Evolutionary conservation across 2,329 filamentous ascomycete genomes (phyloP), one percentile per base, ranked within the genome.

Genomic region (Triangularia setosa): DNA sequence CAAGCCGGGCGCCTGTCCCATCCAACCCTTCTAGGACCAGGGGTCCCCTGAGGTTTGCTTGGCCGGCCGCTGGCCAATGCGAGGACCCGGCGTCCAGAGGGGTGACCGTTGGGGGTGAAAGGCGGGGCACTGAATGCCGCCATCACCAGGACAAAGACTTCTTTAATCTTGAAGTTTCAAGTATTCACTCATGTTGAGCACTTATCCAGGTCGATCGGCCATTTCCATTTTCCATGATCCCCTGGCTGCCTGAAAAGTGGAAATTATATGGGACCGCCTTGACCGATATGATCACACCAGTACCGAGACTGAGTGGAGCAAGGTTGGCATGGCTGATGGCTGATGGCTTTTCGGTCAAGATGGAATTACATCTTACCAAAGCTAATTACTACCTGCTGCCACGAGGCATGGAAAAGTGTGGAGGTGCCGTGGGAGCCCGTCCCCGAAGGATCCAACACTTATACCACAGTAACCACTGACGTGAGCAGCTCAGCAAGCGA

Each of bases 61-160:
- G 58, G 58, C 40, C 60, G 33, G 52, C 33, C 24, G 53, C 60
- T 57, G 60, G 60, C 60, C 58, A 58, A 61, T 64, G 63, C 54
- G 63, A 64, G 56, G 40, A 48, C 40, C 40, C 40, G 40, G 62
- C 52, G 57, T 53, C 56, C 61, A 53, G n/a, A n/a, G 44, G 63
- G 63, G 33, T 60, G 53, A 53, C 40, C 61, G 35, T 60, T 58
- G 52, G 25, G 48, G 23, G 52, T 24, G 35, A 64, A 64, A 58
- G 59, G 63, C 58, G 63, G 61, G 58, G 58, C 63, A 21, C 30
- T 24, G 44, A 21, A n/a, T 48, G 40, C 4, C n/a, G 40, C 40
- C 40, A 48, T 48, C 40, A 21, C 40, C 40, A 62, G n/a, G 52
- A 62, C 61, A 64, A 65, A 60, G n/a, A 35, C 52, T 35, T 57